Base-by-base conservation (phyloP, 768 basidiomycete genomes). In the Postia placenta region DNA sequence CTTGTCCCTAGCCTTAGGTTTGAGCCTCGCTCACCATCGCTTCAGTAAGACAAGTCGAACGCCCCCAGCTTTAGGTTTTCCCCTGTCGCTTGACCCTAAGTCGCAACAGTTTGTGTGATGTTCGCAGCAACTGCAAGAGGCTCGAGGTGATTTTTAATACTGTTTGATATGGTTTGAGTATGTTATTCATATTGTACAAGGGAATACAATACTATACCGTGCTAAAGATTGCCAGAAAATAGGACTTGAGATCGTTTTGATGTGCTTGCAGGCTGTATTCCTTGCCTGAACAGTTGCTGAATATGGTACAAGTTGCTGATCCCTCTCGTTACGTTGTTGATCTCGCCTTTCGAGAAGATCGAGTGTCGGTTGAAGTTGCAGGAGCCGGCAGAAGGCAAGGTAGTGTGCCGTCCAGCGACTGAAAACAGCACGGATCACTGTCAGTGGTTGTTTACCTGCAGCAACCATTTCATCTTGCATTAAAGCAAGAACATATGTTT, bases 81-180 rank as follows among this genome's bases (percentile, higher is more conserved):
- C n/a, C n/a, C n/a, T n/a, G n/a, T n/a, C n/a, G n/a, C n/a, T n/a
- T n/a, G n/a, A n/a, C n/a, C n/a, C n/a, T n/a, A n/a, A n/a, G n/a
- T n/a, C n/a, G n/a, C n/a, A n/a, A n/a, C n/a, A 20, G 56, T 53
- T 48, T 71, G 69, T 2, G 63, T 58, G 37, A 68, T 53, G 53
- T 70, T 69, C 5, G 67, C 59, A 17, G 71, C 68, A 45, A 69
- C 60, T 5, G 67, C 67, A 23, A 74, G 66, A 12, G 69, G 72
- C 23, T 56, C 27, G 24, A 62, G 51, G 25, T 60, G 49, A 5
- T 30, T 46, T 25, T 53, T 33, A 20, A 60, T 45, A 7, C 60
- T 61, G 30, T 17, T n/a, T 15, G 35, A 22, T 12, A 14, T 5
- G 41, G n/a, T n/a, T n/a, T n/a, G n/a, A n/a, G n/a, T n/a, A n/a